These are phyloP conservation scores for Rhodosporidiobolus odoratus DNA, from an alignment of 768 basidiomycete species.

Conservation along the genomic window DNA sequence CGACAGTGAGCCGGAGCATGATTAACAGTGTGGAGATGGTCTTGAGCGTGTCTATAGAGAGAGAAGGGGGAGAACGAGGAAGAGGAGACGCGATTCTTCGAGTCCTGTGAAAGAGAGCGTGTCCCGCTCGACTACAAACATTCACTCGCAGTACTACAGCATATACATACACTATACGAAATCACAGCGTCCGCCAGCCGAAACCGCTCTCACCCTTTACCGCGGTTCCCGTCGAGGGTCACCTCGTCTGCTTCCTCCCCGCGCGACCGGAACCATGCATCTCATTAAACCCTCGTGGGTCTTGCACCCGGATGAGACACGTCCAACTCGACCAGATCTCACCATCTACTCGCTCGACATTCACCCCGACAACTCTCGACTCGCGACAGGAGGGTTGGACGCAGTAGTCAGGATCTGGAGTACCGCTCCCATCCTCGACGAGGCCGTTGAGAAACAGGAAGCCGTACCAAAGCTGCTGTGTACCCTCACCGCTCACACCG, in stretches of 20 bases:
- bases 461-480: slow-evolving; percentile 78
- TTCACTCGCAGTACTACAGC: too few species aligned
- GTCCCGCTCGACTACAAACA: too few species aligned
- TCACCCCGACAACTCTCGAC: slow-evolving; percentile 88
- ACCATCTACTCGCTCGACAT: slow-evolving; percentile 90
- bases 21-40: background rate
- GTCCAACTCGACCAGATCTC: slow-evolving; percentile 43
- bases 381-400: slow-evolving; percentile 98
- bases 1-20: background rate
- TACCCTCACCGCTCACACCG: slow-evolving; percentile 88
- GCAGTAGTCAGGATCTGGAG: slow-evolving; percentile 96
- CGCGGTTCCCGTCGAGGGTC: too few species aligned
- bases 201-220: background rate
- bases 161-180: background rate
- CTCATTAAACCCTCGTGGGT: slow-evolving; percentile 26
- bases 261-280: slow-evolving; percentile 1
- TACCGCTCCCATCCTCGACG: slow-evolving; percentile 84
- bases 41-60: too few species aligned
- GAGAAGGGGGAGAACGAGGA: too few species aligned
- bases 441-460: slow-evolving; percentile 59
- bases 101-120: too few species aligned
- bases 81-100: too few species aligned
- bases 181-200: background rate
- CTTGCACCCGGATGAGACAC: slow-evolving; percentile 23
- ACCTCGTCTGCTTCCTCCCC: background rate